Evolutionary conservation across 441 rosid genomes (phyloP).

Genomic region (Adansonia rubrostipa): DNA sequence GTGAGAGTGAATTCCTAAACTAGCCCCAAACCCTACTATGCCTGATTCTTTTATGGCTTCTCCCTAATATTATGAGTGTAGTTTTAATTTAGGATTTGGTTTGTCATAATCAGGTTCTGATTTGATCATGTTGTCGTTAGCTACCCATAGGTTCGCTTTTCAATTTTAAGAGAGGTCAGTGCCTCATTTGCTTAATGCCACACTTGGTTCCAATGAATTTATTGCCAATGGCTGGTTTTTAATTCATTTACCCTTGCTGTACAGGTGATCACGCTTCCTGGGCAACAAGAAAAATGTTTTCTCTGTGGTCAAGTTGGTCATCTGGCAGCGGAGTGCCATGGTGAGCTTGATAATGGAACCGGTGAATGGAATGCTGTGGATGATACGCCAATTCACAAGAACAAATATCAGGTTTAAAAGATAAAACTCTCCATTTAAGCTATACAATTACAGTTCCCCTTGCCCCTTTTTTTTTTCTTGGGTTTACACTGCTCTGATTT

Average conservation of each 20-base stretch:
- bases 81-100: background rate
- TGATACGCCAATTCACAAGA: slow-evolving; percentile 88
- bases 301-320: slow-evolving; percentile 92
- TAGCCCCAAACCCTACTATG: background rate
- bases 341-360: slow-evolving; percentile 53
- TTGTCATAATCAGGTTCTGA: slow-evolving; percentile 76
- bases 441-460: slow-evolving; percentile 11
- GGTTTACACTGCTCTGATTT: slow-evolving; percentile 16
- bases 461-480: background rate
- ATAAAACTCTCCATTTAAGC: slow-evolving; percentile 16
- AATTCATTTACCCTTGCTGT: slow-evolving; percentile 21
- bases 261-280: slow-evolving; percentile 84
- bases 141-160: slow-evolving; percentile 98
- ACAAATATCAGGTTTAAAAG: slow-evolving; percentile 90
- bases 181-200: slow-evolving; percentile 21
- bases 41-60: background rate
- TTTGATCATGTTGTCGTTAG: slow-evolving; percentile 91
- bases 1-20: slow-evolving; percentile 47
- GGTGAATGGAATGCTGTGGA: slow-evolving; percentile 49
- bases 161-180: slow-evolving; percentile 90
- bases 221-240: slow-evolving; percentile 21
- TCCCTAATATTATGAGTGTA: slow-evolving; percentile 8
- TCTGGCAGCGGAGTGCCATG: slow-evolving; percentile 92
- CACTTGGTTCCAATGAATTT: slow-evolving; percentile 21
- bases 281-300: slow-evolving; percentile 94